A percentile compares a stretch with the other conserved stretches of the same genome.
Evolutionary conservation across 495 filamentous ascomycete species (phyloP).

Genomic region (Penicillium herquei): DNA sequence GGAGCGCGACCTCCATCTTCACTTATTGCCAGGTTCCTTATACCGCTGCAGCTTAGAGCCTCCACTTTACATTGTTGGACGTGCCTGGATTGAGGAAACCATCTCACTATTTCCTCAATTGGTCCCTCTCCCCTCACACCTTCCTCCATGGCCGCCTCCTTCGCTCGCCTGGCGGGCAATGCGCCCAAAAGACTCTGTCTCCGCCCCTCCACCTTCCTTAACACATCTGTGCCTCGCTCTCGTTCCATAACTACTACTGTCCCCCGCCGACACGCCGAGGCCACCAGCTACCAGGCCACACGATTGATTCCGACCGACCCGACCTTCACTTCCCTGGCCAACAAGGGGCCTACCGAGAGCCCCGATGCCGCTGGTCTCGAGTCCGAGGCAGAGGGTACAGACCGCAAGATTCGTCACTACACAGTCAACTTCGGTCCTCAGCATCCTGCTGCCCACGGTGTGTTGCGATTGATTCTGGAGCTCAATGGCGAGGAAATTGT

Average conservation of each 20-base stretch:
- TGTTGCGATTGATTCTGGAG: conserved; percentile 96
- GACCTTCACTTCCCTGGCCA: conserved; percentile 50
- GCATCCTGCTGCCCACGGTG: conserved; percentile 97
- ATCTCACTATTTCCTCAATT: conserved; percentile 25
- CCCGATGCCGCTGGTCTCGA: conserved; percentile 48
- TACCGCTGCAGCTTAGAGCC: conserved; percentile 31
- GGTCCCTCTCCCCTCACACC: conserved; percentile 20
- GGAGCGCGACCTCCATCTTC: conserved; percentile 39
- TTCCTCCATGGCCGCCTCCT: conserved; percentile 62
- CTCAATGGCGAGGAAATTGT: conserved; percentile 98
- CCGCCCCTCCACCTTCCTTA: conserved; percentile 45
- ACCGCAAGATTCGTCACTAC: conserved; percentile 95
- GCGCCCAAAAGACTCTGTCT: conserved; percentile 64
- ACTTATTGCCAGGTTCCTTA: conserved; percentile 29
- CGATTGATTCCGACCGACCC: conserved; percentile 59
- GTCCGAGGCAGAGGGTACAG: conserved; percentile 51
- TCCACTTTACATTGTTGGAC: conserved; percentile 32
- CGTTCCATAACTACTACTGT: conserved; percentile 69
- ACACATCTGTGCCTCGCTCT: conserved; percentile 40
- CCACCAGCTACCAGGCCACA: conserved; percentile 57
- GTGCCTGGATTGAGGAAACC: conserved; percentile 43
- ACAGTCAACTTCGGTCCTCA: conserved; percentile 99
- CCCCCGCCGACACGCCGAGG: conserved; percentile 59
- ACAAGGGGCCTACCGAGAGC: conserved; percentile 42
- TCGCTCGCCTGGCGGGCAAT: conserved; percentile 62